These are phyloP conservation scores for Zalaria obscura DNA, from an alignment of 2,329 filamentous ascomycete species.

Conservation along the genomic window DNA sequence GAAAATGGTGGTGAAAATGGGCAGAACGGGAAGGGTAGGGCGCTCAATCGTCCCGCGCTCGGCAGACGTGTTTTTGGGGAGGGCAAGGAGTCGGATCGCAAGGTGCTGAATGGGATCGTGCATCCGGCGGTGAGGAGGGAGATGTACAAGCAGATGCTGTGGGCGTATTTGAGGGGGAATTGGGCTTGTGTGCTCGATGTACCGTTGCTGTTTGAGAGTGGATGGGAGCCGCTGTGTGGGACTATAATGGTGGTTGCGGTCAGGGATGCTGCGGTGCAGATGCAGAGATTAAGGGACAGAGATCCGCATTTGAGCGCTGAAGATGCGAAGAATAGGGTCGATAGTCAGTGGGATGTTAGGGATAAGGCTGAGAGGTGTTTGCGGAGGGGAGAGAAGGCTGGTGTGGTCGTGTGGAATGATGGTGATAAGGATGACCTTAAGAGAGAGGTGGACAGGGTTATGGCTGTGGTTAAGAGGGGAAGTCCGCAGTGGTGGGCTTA, in stretches of 20 bases:
- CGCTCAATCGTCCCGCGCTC: slow-evolving; percentile 74
- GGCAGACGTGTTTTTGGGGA: slow-evolving; percentile 78
- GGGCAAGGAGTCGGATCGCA: slow-evolving; percentile 58
- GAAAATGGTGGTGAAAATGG: slow-evolving; percentile 34
- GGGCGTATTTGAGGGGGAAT: slow-evolving; percentile 56
- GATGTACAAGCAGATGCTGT: slow-evolving; percentile 64
- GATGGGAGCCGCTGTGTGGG: slow-evolving; percentile 74
- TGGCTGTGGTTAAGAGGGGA: slow-evolving; percentile 44
- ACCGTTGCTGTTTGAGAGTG: slow-evolving; percentile 79
- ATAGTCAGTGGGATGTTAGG: slow-evolving; percentile 73
- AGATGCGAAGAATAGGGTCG: slow-evolving; percentile 76
- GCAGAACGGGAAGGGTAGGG: slow-evolving; percentile 48
- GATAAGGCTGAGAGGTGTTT: slow-evolving; percentile 68
- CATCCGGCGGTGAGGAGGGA: slow-evolving; percentile 78
- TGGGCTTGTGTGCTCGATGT: slow-evolving; percentile 92
- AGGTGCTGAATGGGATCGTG: slow-evolving; percentile 74
- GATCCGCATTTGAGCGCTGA: slow-evolving; percentile 69
- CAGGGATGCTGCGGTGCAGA: slow-evolving; percentile 64
- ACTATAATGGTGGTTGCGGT: slow-evolving; percentile 80
- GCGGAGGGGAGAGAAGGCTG: slow-evolving; percentile 46
- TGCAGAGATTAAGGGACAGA: slow-evolving; percentile 58
- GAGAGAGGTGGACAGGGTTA: slow-evolving; percentile 49
- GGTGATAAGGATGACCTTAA: slow-evolving; percentile 55
- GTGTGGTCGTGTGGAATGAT: slow-evolving; percentile 87
- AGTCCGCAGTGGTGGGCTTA: slow-evolving; percentile 81